Percentiles rank a stretch among this genome's conserved stretches.
These are phyloP conservation scores for Suhomyces kilbournensis DNA, from an alignment of 805 yeast genomes.

Conservation along the genomic window DNA sequence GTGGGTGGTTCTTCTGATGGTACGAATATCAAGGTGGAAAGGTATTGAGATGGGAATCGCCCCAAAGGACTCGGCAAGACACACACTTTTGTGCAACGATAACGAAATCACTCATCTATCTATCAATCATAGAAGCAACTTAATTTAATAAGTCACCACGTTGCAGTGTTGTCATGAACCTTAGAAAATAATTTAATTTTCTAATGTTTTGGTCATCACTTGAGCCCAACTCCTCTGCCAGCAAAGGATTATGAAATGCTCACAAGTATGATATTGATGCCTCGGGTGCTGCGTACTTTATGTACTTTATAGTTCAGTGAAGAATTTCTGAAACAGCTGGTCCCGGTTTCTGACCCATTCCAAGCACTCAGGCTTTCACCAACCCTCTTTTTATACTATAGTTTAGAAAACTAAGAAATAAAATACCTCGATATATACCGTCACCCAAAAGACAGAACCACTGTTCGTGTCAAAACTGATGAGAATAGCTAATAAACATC, in stretches of 20 bases:
- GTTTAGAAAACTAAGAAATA: not conserved
- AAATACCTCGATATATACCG: not conserved
- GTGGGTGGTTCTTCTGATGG: not conserved
- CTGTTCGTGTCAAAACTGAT: not conserved
- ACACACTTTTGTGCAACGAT: not conserved
- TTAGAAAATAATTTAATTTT: no score
- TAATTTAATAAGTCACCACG: conserved; percentile 4
- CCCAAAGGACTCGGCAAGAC: not conserved
- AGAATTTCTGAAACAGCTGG: not conserved
- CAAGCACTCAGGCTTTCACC: not conserved
- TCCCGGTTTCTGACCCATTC: not conserved
- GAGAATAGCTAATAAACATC: not conserved
- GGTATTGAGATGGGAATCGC: not conserved
- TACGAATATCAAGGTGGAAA: not conserved
- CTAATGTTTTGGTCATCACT: no score
- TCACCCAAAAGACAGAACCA: not conserved
- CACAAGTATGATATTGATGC: not conserved
- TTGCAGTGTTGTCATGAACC: not conserved
- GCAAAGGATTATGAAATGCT: not conserved
- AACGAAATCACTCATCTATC: not conserved
- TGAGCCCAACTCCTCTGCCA: not conserved
- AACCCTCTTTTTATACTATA: not conserved
- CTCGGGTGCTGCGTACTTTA: not conserved
- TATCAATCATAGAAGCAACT: conserved; percentile 3
- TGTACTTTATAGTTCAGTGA: not conserved